Evolutionary conservation across 1,139 yeast species (phyloP), one percentile per base, ranked within the genome.

Genomic region (Dujonia santamariae): DNA sequence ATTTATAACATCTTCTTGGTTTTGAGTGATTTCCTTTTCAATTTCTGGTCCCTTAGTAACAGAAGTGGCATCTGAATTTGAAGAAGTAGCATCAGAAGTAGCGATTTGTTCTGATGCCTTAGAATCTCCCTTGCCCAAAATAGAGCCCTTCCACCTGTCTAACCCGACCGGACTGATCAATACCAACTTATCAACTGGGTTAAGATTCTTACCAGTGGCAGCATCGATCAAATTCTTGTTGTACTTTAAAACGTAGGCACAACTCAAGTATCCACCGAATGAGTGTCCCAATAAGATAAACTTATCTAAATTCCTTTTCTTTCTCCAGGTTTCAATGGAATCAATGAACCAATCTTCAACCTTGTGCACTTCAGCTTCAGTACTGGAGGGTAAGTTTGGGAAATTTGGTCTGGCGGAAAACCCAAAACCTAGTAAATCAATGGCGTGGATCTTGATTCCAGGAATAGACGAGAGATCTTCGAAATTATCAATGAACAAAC

Each of bases 241-340:
- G 53, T 86, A 82, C 46, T 80, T 80, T 47, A 80, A 48, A 6
- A 92, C 80, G 55, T 92, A 92, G 8, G 85, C 79, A 41, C 84
- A 74, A 17, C 94, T 80, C 39, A 92, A 60, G 50, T 88, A 88
- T 0, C 96, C 97, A 14, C 98, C 98, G 49, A 88, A 78, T 0
- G 97, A 88, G 58, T 92, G 98, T 1, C 96, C 97, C 40, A 92
- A 72, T 17, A 92, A 57, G 19, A 85, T 78, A 48, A 92, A 80
- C 42, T 73, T 73, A 4, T 70, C 63, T 27, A 85, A 58, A 0
- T 69, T 65, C 29, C 84, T 69, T 20, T 62, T 64, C 26, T 54
- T 53, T 43, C 97, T 70, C 98, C 98, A 92, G 42, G 65, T 67
- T 52, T 92, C 97, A n/a, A 92, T 55, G 1, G 90, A 67, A 45